These are phyloP conservation scores for Paecilomyces fulvus DNA, from an alignment of 2,329 filamentous ascomycete species.

Conservation along the genomic window DNA sequence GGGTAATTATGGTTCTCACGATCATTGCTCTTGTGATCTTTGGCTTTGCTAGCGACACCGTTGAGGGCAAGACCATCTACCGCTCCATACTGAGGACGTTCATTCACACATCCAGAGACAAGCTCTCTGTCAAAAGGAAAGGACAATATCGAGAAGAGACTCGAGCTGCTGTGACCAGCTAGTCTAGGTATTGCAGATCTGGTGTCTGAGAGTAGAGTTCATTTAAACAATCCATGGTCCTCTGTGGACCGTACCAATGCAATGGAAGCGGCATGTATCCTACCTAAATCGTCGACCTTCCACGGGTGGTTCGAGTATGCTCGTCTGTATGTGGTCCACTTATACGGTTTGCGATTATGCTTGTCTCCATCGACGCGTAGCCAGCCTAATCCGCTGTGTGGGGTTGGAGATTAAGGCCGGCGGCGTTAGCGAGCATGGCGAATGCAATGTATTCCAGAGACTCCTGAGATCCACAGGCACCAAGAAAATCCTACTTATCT, in stretches of 20 bases:
- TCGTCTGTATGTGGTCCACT: not conserved
- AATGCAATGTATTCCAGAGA: not conserved
- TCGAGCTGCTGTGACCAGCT: not conserved
- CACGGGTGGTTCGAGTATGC: not conserved
- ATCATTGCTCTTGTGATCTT: slow-evolving; percentile 51
- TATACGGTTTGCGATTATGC: not conserved
- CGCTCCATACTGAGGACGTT: slow-evolving; percentile 32
- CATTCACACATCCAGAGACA: slow-evolving; percentile 20
- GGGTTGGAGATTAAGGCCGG: not conserved
- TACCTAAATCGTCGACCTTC: too few species aligned
- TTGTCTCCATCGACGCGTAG: not conserved
- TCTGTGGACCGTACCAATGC: not conserved
- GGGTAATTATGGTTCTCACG: slow-evolving; percentile 52
- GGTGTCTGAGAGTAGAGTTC: not conserved
- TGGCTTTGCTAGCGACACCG: slow-evolving; percentile 48
- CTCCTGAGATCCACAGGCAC: not conserved
- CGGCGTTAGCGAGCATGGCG: not conserved
- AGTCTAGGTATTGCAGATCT: not conserved
- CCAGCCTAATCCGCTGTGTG: not conserved
- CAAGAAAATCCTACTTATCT: not conserved
- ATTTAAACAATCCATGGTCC: not conserved
- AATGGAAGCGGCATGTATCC: too few species aligned
- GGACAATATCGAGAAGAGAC: not conserved
- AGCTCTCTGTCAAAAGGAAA: not conserved
- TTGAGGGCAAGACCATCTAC: slow-evolving; percentile 48